Base-by-base conservation (phyloP, 1,284 basidiomycete species). In the Moesziomyces sp. region DNA sequence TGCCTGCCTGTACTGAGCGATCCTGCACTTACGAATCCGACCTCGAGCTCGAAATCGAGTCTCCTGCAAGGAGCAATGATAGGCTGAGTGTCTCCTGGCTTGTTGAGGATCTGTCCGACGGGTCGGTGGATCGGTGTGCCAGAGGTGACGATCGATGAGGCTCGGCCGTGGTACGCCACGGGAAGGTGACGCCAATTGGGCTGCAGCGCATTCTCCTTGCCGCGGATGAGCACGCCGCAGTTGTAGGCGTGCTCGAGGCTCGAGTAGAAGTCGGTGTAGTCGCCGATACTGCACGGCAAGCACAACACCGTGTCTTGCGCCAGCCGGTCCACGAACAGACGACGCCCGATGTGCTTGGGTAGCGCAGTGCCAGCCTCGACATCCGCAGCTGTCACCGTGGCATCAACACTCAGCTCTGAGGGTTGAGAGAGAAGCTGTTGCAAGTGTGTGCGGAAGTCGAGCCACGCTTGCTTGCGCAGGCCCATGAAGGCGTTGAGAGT, bases 1-100 rank as follows among this genome's bases (percentile, higher is more conserved):
- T 30, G 13, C 1, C 28, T 9, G 49, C 24, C 42, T 1, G 6
- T 16, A 38, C 24, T 19, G 26, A 26, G 35, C n/a, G 35, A 47
- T 33, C 3, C 30, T 33, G 7, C 8, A 68, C 65, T 58, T 44
- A 64, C 46, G 42, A 77, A 67, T 13, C 74, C 77, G 3, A 79
- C 66, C 52, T 79, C 78, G 42, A 79, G 68, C 51, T 79, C 78
- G 48, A 71, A 79, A 49, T 79, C 78, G 16, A 79, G 63, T 19
- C 61, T 65, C 7, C 49, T 40, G 35, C 60, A 65, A 13, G 59
- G 46, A 28, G 58, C 56, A 18, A 77, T 45, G 8, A 58, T 35
- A 24, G 78, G 71, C 42, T 62, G 54, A 11, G 52, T 47, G 23
- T 51, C 61, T 0, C 40, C 50, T 1, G 62, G 52, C 24, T 66